phyloP scores from a whole-genome alignment of 208 protist genomes.

The Trypanosoma mega region DNA sequence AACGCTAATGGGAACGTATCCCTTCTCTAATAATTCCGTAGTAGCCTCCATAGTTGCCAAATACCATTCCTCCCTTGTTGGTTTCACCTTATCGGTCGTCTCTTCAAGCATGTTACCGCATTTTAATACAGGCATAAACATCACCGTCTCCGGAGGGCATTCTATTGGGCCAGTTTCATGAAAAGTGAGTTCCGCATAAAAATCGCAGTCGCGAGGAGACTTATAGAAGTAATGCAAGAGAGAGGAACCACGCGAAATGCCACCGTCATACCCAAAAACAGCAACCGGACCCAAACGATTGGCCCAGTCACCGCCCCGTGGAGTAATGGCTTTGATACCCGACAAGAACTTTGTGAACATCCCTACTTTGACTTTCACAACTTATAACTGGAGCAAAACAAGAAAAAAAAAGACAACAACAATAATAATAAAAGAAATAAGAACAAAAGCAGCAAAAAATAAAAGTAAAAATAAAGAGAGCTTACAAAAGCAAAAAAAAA shows the following conservation, averaged over 20 bases:
- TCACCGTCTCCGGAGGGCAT: conserved; percentile 73
- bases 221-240: conserved; percentile 60
- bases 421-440: not conserved
- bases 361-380: not conserved
- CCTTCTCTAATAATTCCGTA: conserved; percentile 74
- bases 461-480: not conserved
- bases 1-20: conserved; percentile 73
- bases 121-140: conserved; percentile 75
- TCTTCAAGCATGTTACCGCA: conserved; percentile 59
- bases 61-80: conserved; percentile 67
- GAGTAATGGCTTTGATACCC: conserved; percentile 43
- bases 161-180: conserved; percentile 70
- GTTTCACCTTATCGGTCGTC: not conserved
- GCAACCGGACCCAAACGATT: conserved; percentile 71
- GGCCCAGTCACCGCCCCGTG: conserved; percentile 68
- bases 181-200: conserved; percentile 77
- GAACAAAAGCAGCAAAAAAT: not conserved
- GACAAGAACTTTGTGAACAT: conserved; percentile 81
- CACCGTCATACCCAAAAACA: conserved; percentile 58
- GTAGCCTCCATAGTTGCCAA: conserved; percentile 47
- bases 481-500: not conserved
- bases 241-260: conserved; percentile 26
- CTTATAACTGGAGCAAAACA: not conserved
- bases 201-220: conserved; percentile 62
- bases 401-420: conserved; percentile 4